These are phyloP conservation scores for Saccharomyces hybrid DNA, from an alignment of 1,139 yeast genomes.

Conservation along the genomic window DNA sequence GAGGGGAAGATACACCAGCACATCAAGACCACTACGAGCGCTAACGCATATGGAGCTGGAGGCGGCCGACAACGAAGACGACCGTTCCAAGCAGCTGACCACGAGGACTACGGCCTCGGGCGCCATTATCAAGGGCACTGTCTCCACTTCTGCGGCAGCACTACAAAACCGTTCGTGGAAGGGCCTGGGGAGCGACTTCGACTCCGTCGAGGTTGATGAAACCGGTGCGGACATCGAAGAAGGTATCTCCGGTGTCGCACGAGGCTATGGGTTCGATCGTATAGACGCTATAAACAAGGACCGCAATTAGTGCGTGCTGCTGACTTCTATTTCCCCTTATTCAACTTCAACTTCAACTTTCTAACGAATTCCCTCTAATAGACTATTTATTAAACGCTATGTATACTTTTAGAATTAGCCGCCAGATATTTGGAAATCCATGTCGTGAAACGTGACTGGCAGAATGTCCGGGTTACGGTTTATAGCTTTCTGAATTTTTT, in stretches of 20 bases:
- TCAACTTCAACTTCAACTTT: neutral
- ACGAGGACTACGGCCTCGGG: slow-evolving; percentile 37
- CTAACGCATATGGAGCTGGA: slow-evolving; percentile 58
- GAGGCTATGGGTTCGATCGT: slow-evolving; percentile 51
- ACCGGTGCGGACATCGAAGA: slow-evolving; percentile 70
- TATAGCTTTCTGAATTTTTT: neutral
- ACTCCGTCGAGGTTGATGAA: slow-evolving; percentile 38
- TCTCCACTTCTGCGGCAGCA: slow-evolving; percentile 79
- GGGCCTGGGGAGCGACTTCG: slow-evolving; percentile 83
- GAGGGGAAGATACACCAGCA: slow-evolving; percentile 64
- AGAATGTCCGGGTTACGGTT: neutral
- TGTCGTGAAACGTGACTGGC: neutral
- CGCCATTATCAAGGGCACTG: slow-evolving; percentile 64
- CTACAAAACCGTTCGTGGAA: slow-evolving; percentile 76
- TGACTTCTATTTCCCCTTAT: neutral
- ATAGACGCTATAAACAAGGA: slow-evolving; percentile 9
- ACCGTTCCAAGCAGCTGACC: slow-evolving; percentile 40
- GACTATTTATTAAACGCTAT: neutral
- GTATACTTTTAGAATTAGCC: neutral
- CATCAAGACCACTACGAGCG: slow-evolving; percentile 67
- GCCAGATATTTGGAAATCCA: neutral
- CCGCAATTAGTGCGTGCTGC: neutral
- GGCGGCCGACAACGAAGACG: slow-evolving; percentile 14
- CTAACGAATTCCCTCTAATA: neutral
- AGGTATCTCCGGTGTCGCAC: slow-evolving; percentile 81